phyloP scores from a whole-genome alignment of 768 basidiomycete genomes.

The Trametes punicea region DNA sequence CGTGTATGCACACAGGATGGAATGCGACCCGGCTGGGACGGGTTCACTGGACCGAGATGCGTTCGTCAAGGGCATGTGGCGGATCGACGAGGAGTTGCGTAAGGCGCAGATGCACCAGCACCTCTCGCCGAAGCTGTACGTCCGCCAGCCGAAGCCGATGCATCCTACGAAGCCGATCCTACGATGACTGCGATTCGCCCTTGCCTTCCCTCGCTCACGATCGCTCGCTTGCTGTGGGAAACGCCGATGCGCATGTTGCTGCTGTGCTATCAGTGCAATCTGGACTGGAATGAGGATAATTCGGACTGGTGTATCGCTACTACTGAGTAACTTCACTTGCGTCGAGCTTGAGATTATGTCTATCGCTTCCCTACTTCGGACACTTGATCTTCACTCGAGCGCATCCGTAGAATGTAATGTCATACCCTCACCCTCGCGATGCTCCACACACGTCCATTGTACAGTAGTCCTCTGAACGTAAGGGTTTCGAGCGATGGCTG shows the following conservation, averaged over 20 bases:
- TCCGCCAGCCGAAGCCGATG: constrained; percentile 13
- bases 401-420: constrained; percentile 9
- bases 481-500: background rate
- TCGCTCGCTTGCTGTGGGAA: background rate
- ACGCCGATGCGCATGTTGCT: background rate
- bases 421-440: constrained; percentile 7
- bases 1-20: constrained; percentile 55
- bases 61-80: constrained; percentile 82
- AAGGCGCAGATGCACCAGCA: constrained; percentile 40
- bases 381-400: background rate
- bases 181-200: constrained; percentile 4
- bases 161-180: constrained; percentile 14
- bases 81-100: constrained; percentile 80
- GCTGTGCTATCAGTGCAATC: background rate
- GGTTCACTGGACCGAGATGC: constrained; percentile 63
- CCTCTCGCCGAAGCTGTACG: constrained; percentile 6
- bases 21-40: constrained; percentile 54
- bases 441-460: too few species aligned
- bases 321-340: background rate
- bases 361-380: background rate
- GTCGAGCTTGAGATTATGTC: background rate
- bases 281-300: background rate
- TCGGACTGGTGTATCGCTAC: constrained; percentile 12
- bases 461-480: too few species aligned
- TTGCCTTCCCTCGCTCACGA: too few species aligned